These are phyloP conservation scores for Phytophthora melonis DNA, from an alignment of 352 stramenopile genomes.

Conservation along the genomic window DNA sequence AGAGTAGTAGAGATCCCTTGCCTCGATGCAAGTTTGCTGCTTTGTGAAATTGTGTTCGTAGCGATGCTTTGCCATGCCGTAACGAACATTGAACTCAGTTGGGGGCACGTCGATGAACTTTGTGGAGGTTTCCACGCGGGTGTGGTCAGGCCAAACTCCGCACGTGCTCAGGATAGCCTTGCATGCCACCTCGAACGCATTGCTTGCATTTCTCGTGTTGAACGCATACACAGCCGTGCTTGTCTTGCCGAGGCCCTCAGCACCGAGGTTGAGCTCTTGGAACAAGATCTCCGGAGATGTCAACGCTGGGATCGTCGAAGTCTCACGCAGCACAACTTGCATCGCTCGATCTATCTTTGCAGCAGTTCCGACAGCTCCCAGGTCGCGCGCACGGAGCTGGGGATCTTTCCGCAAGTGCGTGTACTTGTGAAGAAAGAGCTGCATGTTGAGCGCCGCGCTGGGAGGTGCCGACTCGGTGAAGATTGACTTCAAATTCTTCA, in stretches of 20 bases:
- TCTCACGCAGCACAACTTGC: slow-evolving; percentile 50
- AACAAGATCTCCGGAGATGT: slow-evolving; percentile 46
- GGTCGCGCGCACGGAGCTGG: slow-evolving; percentile 42
- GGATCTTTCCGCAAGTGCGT: slow-evolving; percentile 41
- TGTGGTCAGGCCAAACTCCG: slow-evolving; percentile 40
- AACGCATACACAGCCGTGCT: slow-evolving; percentile 49
- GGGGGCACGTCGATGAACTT: slow-evolving; percentile 34
- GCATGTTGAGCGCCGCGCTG: slow-evolving; percentile 47
- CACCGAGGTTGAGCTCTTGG: slow-evolving; percentile 36
- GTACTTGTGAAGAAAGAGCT: slow-evolving; percentile 54
- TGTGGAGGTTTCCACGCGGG: slow-evolving; percentile 26
- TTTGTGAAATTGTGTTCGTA: slow-evolving; percentile 32
- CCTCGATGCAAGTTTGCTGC: slow-evolving; percentile 32
- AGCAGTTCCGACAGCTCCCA: slow-evolving; percentile 33
- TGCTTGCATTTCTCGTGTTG: slow-evolving; percentile 36
- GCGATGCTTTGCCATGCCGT: slow-evolving; percentile 35
- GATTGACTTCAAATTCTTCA: slow-evolving; percentile 32
- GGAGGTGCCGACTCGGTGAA: slow-evolving; percentile 35
- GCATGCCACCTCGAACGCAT: slow-evolving; percentile 37
- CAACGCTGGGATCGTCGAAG: slow-evolving; percentile 32
- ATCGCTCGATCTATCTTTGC: slow-evolving; percentile 51
- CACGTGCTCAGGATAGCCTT: slow-evolving; percentile 37
- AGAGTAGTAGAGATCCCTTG: slow-evolving; percentile 41
- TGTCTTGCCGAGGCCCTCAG: slow-evolving; percentile 38
- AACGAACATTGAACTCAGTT: slow-evolving; percentile 33